These are phyloP conservation scores for Kwoniella mangroviensis DNA, from an alignment of 768 basidiomycete genomes.

Conservation along the genomic window DNA sequence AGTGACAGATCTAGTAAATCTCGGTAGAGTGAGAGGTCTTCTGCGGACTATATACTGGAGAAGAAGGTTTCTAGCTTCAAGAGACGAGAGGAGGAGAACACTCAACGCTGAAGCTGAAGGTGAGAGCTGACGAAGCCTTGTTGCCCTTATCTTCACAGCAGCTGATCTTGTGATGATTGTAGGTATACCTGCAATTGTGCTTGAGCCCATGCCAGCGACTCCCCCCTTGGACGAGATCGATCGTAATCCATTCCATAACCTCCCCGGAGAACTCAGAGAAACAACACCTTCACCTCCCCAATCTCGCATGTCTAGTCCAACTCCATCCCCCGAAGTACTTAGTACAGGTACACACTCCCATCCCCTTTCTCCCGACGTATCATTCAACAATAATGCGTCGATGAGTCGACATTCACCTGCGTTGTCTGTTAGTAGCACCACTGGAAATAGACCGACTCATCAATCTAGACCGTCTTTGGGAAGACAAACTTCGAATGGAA, in stretches of 20 bases:
- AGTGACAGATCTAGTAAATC: slow-evolving; percentile 79
- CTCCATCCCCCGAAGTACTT: slow-evolving; percentile 9
- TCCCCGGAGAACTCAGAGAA: slow-evolving; percentile 5
- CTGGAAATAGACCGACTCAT: not conserved
- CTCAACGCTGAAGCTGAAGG: slow-evolving; percentile 35
- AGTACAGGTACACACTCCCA: slow-evolving; percentile 8
- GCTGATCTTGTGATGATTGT: not conserved
- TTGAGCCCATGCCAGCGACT: slow-evolving; percentile 45
- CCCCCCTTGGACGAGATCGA: slow-evolving; percentile 32
- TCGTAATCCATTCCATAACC: slow-evolving; percentile 33
- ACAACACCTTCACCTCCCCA: slow-evolving; percentile 12
- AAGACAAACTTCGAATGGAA: slow-evolving; percentile 29
- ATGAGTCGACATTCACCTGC: slow-evolving; percentile 27
- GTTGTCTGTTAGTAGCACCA: slow-evolving; percentile 19
- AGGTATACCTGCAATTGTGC: slow-evolving; percentile 52
- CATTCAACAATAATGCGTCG: not conserved
- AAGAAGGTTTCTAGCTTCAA: slow-evolving; percentile 64
- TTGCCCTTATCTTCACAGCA: not conserved
- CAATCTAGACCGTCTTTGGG: slow-evolving; percentile 24
- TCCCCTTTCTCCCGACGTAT: slow-evolving; percentile 12
- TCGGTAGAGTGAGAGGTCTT: slow-evolving; percentile 81
- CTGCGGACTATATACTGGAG: slow-evolving; percentile 76
- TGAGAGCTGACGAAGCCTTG: not conserved
- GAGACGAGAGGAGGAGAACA: slow-evolving; percentile 35
- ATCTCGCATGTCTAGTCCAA: slow-evolving; percentile 17